Evolutionary conservation across 352 stramenopile genomes (phyloP), one percentile per base, ranked within the genome.

Genomic region (Pythium sp.): DNA sequence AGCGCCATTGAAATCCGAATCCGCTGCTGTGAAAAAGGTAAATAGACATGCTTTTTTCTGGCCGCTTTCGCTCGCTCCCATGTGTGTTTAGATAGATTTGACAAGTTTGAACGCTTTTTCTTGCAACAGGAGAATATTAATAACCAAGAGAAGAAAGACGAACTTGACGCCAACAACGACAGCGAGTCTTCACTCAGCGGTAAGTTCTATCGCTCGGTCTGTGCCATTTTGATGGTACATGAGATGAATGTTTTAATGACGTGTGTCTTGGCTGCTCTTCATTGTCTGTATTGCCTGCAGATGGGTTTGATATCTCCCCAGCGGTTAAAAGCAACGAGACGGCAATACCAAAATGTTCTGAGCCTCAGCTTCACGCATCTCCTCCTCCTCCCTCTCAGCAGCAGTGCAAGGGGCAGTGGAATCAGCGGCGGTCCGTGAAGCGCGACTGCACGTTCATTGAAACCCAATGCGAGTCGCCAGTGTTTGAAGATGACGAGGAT

Each of bases 391-490:
- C 18, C 18, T 49, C 18, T 49, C 30, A 24, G 43, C 55, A 63
- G 32, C 9, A 32, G 15, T 24, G 18, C 24, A 38, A 47, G 30
- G 15, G 20, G 28, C 30, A 68, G 34, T 72, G 67, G 67, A 56
- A 30, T 56, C 54, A 72, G 43, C 67, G 67, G 12, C 67, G 67
- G 55, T 72, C 67, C 1, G 67, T 72, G n/a, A 72, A 72, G 62
- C 67, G 67, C 30, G 67, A 72, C 28, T 72, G 67, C 47, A 49
- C 67, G 46, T 72, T 68, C 61, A 60, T 72, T 30, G 67, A 72
- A 24, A 65, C 15, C 24, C 34, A 36, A 32, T 55, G 57, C 32
- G 36, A 28, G 9, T 62, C 58, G 0, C 36, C 49, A 18, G 26
- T 53, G 62, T 60, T 51, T 41, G 62, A 67, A n/a, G 49, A 61